These are phyloP conservation scores for Rutidosis leptorrhynchoides DNA, from an alignment of 129 eudicot species.

Conservation along the genomic window DNA sequence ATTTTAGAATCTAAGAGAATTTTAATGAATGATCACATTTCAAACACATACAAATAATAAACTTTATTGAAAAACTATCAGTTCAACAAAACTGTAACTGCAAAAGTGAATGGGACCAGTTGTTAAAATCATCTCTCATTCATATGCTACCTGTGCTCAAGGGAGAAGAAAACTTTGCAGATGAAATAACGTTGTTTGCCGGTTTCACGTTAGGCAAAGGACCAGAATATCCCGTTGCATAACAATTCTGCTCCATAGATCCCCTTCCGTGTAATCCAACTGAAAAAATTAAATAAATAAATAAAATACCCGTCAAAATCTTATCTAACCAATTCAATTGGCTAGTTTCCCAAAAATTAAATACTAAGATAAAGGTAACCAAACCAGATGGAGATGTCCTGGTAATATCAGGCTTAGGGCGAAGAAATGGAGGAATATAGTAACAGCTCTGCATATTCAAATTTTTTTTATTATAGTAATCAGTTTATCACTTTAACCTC, in stretches of 20 bases:
- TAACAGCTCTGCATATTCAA: slow-evolving; percentile 62
- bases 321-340: neutral
- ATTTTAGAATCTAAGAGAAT: neutral
- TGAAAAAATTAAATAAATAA: slow-evolving; percentile 35
- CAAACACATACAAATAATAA: neutral
- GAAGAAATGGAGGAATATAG: slow-evolving; percentile 85
- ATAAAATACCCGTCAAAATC: slow-evolving; percentile 15
- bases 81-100: neutral
- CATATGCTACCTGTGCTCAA: slow-evolving; percentile 39
- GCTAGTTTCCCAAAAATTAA: neutral
- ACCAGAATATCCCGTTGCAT: slow-evolving; percentile 41
- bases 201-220: slow-evolving; percentile 47
- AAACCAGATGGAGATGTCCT: slow-evolving; percentile 71
- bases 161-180: slow-evolving; percentile 38
- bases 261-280: slow-evolving; percentile 41
- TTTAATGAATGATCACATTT: neutral
- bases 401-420: slow-evolving; percentile 48
- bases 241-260: slow-evolving; percentile 46
- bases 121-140: slow-evolving; percentile 4
- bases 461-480: neutral
- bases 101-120: neutral
- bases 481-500: neutral
- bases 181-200: slow-evolving; percentile 25
- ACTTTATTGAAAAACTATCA: neutral
- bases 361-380: slow-evolving; percentile 9